Evolutionary conservation across 768 basidiomycete species (phyloP), one percentile per base, ranked within the genome.

Genomic region (Hygrocybe punicea): DNA sequence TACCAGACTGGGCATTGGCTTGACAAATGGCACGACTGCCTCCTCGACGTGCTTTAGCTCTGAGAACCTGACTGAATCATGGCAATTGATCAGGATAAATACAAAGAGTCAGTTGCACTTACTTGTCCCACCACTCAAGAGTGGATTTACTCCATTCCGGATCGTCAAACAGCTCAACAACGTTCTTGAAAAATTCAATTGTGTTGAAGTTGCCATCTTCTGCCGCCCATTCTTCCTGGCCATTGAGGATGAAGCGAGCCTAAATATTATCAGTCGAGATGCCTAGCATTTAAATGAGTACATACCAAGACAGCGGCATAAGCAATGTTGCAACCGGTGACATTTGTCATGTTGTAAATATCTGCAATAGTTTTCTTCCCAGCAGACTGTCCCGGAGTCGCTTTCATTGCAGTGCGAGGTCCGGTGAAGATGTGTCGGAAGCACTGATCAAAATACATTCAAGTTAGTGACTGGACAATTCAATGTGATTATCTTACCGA

Each of bases 381-480:
- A 13, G 49, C 49, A 19, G 49, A 19, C 10, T 19, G 49, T 35
- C 49, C 49, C 21, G 24, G 49, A 16, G 49, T 50, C 33, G 29
- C 10, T 25, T 50, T 50, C 49, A 50, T 50, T 25, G 49, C 49
- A 13, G 49, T 50, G n/a, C 49, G 49, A 35, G 49, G 49, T 16
- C 29, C 21, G 13, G 49, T 50, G 33, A 50, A 50, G 25, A 50
- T 34, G 29, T 50, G 49, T 16, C 29, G n/a, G 49, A 50, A 50
- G 33, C 49, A 50, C 49, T 50, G 14, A 16, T 13, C 21, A 50
- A 50, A 50, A 25, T 19, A 23, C n/a, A 17, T 47, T n/a, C n/a
- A n/a, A n/a, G n/a, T n/a, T 24, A 47, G 45, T 47, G 23, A n/a
- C 14, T 16, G 14, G 14, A 16, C 5, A 7, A 25, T 16, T 10